Evolutionary conservation across 768 basidiomycete genomes (phyloP).

Genomic region (Filobasidium wieringae): DNA sequence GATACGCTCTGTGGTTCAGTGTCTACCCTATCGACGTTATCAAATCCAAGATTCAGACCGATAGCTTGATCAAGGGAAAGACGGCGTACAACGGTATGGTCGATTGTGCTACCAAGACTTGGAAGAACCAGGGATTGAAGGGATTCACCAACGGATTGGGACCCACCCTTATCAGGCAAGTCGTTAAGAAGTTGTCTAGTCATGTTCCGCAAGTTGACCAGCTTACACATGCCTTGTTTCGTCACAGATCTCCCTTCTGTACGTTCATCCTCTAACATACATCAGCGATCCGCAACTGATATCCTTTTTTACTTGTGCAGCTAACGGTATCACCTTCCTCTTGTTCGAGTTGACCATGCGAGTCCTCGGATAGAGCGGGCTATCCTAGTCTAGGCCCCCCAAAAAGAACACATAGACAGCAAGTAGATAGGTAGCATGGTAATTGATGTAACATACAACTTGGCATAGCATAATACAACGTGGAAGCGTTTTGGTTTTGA

Average conservation of each 20-base stretch:
- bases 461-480: too few species aligned
- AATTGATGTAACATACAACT: too few species aligned
- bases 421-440: background rate
- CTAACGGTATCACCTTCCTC: constrained; percentile 92
- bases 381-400: background rate
- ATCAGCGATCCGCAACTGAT: background rate
- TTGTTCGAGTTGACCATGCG: constrained; percentile 89
- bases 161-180: constrained; percentile 75
- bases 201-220: too few species aligned
- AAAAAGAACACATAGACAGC: background rate
- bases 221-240: background rate
- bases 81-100: constrained; percentile 68
- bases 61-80: constrained; percentile 53
- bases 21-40: constrained; percentile 80
- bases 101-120: constrained; percentile 71
- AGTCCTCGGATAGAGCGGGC: constrained; percentile 23
- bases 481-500: too few species aligned
- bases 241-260: constrained; percentile 1
- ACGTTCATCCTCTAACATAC: too few species aligned
- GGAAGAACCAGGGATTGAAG: constrained; percentile 65
- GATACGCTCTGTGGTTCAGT: constrained; percentile 64
- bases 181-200: background rate
- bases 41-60: constrained; percentile 92
- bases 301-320: constrained; percentile 33
- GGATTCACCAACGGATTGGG: constrained; percentile 86